phyloP scores from a whole-genome alignment of 345 rosid species.

The Capsella bursapastoris region DNA sequence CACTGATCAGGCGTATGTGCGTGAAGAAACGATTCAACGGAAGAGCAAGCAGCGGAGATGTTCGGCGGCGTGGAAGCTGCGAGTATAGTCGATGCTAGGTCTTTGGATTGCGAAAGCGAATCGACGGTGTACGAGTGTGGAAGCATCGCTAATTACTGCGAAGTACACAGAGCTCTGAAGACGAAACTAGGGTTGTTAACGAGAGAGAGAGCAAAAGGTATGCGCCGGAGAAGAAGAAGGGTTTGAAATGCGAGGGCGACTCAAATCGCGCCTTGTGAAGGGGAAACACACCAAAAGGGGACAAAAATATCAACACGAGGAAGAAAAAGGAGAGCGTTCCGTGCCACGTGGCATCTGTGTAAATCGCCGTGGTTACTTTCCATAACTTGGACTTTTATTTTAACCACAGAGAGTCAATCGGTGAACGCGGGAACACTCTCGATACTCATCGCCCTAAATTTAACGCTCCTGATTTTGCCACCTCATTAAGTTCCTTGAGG shows the following conservation, averaged over 20 bases:
- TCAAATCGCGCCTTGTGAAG: slow-evolving; percentile 66
- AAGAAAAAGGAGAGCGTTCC: slow-evolving; percentile 10
- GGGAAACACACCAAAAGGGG: slow-evolving; percentile 13
- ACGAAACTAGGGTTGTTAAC: slow-evolving; percentile 46
- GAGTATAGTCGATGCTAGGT: slow-evolving; percentile 67
- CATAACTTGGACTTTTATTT: neutral
- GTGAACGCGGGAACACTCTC: slow-evolving; percentile 34
- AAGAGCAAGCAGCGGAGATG: slow-evolving; percentile 66
- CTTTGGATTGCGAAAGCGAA: slow-evolving; percentile 69
- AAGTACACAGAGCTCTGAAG: neutral
- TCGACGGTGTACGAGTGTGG: slow-evolving; percentile 76
- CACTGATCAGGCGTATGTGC: slow-evolving; percentile 77
- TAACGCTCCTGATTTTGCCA: slow-evolving; percentile 23
- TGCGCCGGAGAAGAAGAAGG: slow-evolving; percentile 44
- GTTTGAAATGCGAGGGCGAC: slow-evolving; percentile 53
- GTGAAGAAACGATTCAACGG: slow-evolving; percentile 66
- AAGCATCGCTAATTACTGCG: slow-evolving; percentile 50
- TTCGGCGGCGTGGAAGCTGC: slow-evolving; percentile 62
- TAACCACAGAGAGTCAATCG: no score
- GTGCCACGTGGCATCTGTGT: slow-evolving; percentile 18
- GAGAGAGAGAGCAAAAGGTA: slow-evolving; percentile 25
- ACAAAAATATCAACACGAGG: slow-evolving; percentile 46
- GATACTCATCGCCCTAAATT: slow-evolving; percentile 26
- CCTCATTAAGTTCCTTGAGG: neutral
- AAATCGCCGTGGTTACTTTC: slow-evolving; percentile 23